A percentile compares a stretch with the other conserved stretches of the same genome.
Evolutionary conservation across 176 grass and related monocot genomes (phyloP).

Genomic region (Canna indica): DNA sequence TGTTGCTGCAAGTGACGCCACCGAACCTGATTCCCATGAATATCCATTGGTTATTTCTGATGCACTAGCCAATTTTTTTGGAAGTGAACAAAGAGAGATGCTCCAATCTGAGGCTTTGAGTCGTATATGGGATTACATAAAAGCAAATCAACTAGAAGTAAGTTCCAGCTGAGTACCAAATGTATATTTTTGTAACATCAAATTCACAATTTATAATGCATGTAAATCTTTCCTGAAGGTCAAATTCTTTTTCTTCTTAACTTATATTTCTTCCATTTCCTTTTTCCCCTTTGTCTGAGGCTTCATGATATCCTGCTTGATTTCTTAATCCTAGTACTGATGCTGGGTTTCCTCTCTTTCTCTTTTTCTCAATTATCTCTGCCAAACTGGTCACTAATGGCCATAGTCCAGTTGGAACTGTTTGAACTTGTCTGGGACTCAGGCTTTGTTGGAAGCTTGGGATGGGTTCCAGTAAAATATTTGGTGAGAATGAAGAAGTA

Average conservation of each 20-base stretch:
- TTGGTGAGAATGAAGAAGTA: too few relatives aligned
- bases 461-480: too few relatives aligned
- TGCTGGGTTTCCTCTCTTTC: too few relatives aligned
- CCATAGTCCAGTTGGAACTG: neutral
- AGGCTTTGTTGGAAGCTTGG: too few relatives aligned
- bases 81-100: constrained; percentile 78
- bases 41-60: constrained; percentile 54
- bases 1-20: constrained; percentile 31
- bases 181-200: neutral
- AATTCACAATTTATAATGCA: too few relatives aligned
- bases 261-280: neutral
- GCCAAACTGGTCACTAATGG: neutral
- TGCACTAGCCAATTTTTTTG: constrained; percentile 70
- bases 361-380: neutral
- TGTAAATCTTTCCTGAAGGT: neutral
- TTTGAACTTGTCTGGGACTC: neutral
- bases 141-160: constrained; percentile 85
- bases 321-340: neutral
- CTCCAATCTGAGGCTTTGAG: constrained; percentile 55
- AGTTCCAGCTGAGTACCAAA: constrained; percentile 1
- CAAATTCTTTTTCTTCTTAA: neutral
- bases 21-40: constrained; percentile 34
- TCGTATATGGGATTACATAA: constrained; percentile 93
- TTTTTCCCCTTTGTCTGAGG: neutral
- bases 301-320: neutral